Conservation (phyloP, 2,329 filamentous ascomycete genomes). For the Fusarium domesticum region DNA sequence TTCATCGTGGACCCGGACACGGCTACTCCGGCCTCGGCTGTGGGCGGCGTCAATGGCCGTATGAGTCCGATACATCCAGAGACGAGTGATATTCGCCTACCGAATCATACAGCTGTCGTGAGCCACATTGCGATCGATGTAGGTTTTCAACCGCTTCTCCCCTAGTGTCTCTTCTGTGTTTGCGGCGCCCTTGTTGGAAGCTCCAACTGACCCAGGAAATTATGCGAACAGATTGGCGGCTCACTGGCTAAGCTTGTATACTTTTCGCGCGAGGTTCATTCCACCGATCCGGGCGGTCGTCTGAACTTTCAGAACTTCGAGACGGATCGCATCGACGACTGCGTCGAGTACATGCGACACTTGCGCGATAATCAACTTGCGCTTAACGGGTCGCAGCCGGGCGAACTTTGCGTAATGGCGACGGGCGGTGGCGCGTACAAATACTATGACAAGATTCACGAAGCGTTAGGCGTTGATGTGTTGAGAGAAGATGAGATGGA, state of each 20-base stretch:
- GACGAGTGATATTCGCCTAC: conserved; percentile 90
- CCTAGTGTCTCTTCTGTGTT: conserved; percentile 7
- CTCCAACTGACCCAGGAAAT: conserved; percentile 11
- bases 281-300: conserved; percentile 77
- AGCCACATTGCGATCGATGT: conserved; percentile 97
- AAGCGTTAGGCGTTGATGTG: conserved; percentile 82
- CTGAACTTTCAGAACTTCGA: conserved; percentile 96
- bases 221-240: conserved; percentile 78
- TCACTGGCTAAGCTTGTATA: conserved; percentile 96
- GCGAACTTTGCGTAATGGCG: conserved; percentile 86
- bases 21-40: conserved; percentile 45
- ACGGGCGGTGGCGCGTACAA: conserved; percentile 96
- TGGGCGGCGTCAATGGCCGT: conserved; percentile 40
- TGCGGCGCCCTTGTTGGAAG: conserved; percentile 6
- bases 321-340: conserved; percentile 89
- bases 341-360: conserved; percentile 85
- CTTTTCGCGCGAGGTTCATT: conserved; percentile 84
- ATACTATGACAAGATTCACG: conserved; percentile 87
- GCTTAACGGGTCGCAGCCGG: conserved; percentile 66
- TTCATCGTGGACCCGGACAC: conserved; percentile 89
- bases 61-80: conserved; percentile 57
- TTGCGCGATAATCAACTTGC: conserved; percentile 76
- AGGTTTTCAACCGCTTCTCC: conserved; percentile 42
- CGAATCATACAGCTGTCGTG: conserved; percentile 91
- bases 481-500: conserved; percentile 97